phyloP scores from a whole-genome alignment of 495 filamentous ascomycete genomes.

The Pseudomonodictys pantanalensis region DNA sequence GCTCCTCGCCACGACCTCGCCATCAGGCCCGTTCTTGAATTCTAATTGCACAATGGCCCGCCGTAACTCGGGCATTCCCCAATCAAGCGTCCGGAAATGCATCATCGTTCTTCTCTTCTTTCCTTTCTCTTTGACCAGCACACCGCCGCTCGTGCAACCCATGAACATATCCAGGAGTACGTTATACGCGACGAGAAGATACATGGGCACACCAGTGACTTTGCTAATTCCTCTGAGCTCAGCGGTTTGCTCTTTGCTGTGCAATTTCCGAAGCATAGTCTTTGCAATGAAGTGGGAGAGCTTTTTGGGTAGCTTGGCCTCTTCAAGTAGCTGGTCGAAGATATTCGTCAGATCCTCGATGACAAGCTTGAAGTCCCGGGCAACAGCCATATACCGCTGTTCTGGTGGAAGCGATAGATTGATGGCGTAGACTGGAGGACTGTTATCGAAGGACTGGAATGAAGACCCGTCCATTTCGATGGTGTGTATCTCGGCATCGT shows the following conservation, averaged over 20 bases:
- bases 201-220: constrained; percentile 53
- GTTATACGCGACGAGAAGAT: constrained; percentile 60
- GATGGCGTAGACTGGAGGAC: constrained; percentile 48
- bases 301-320: constrained; percentile 12
- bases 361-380: constrained; percentile 44
- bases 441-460: not conserved
- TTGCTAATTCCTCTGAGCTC: constrained; percentile 59
- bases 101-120: constrained; percentile 45
- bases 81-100: constrained; percentile 67
- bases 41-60: constrained; percentile 58
- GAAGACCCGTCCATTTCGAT: not conserved
- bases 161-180: constrained; percentile 62
- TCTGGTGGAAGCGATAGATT: constrained; percentile 58
- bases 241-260: constrained; percentile 56
- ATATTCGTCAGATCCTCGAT: constrained; percentile 46
- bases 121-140: constrained; percentile 33
- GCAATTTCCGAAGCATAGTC: constrained; percentile 48
- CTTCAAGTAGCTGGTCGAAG: constrained; percentile 47
- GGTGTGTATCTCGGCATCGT: not conserved
- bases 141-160: constrained; percentile 64
- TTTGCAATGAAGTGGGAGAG: constrained; percentile 21
- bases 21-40: constrained; percentile 44
- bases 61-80: constrained; percentile 62
- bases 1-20: constrained; percentile 52
- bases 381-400: constrained; percentile 54